Evolutionary conservation across 441 rosid genomes (phyloP).

Genomic region (Bocquillonia castaneifolia): DNA sequence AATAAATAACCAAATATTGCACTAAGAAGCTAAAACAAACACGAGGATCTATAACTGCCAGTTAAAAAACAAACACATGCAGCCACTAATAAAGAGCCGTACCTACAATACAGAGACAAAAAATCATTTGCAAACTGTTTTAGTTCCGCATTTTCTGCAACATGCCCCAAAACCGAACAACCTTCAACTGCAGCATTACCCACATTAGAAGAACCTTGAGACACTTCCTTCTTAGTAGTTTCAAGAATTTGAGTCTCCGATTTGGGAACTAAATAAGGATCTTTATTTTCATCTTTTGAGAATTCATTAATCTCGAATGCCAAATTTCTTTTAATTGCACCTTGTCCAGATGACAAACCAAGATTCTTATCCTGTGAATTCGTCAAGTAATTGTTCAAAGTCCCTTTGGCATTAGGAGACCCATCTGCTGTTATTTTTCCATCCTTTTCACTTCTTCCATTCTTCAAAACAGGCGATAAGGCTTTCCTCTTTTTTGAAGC

Average conservation of each 20-base stretch:
- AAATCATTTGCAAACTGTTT: conserved; percentile 69
- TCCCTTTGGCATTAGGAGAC: conserved; percentile 67
- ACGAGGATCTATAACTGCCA: not conserved
- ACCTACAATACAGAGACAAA: conserved; percentile 92
- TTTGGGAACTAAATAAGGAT: conserved; percentile 23
- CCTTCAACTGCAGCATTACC: conserved; percentile 29
- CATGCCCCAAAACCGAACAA: conserved; percentile 25
- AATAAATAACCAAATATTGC: conserved; percentile 2
- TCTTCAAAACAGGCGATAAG: conserved; percentile 54
- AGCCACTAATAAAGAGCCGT: conserved; percentile 19
- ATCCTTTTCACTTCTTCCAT: conserved; percentile 47
- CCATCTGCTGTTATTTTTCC: conserved; percentile 41
- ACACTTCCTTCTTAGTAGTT: conserved; percentile 30
- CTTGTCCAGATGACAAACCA: conserved; percentile 30
- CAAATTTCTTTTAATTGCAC: conserved; percentile 45
- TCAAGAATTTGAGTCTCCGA: conserved; percentile 22
- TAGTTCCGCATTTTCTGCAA: conserved; percentile 44
- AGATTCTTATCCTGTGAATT: conserved; percentile 39
- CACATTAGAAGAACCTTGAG: conserved; percentile 33
- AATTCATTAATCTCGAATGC: conserved; percentile 36
- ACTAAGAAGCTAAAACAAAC: conserved; percentile 9
- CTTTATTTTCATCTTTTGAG: conserved; percentile 31
- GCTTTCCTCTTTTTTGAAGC: conserved; percentile 78
- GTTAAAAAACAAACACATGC: not conserved
- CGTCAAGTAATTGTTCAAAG: conserved; percentile 56